Evolutionary conservation across 164 flowering plant species (phyloP).

Genomic region (Stephania japonica): DNA sequence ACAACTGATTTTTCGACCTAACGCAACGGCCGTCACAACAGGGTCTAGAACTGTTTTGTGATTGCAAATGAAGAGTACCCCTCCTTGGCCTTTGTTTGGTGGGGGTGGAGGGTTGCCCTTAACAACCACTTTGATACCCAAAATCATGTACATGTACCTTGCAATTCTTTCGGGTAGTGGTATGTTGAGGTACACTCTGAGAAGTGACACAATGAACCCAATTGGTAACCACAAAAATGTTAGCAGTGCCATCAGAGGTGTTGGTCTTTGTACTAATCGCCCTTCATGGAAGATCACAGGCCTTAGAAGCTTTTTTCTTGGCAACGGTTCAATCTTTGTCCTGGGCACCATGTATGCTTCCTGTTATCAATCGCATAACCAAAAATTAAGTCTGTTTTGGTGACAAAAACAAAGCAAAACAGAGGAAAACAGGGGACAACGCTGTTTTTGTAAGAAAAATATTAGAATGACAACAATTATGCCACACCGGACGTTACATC

Average conservation of each 20-base stretch:
- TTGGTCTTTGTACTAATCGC: conserved; percentile 58
- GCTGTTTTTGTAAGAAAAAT: no score
- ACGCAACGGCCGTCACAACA: conserved; percentile 60
- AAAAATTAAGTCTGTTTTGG: no score
- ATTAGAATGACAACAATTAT: no score
- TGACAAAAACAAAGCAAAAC: no score
- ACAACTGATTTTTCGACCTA: conserved; percentile 67
- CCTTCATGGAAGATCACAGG: conserved; percentile 74
- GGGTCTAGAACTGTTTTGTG: conserved; percentile 62
- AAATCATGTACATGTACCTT: conserved; percentile 39
- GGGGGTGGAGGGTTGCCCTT: conserved; percentile 85
- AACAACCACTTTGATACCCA: conserved; percentile 54
- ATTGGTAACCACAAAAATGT: conserved; percentile 79
- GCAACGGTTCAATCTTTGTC: conserved; percentile 48
- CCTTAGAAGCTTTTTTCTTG: conserved; percentile 58
- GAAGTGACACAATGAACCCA: conserved; percentile 51
- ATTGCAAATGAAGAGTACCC: conserved; percentile 44
- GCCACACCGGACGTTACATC: no score
- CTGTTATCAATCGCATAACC: conserved; percentile 24
- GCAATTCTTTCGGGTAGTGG: conserved; percentile 55
- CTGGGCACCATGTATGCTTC: conserved; percentile 74
- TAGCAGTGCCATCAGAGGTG: conserved; percentile 50
- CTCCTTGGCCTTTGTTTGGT: conserved; percentile 43
- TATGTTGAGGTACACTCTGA: conserved; percentile 52
- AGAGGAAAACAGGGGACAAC: no score